These are phyloP conservation scores for Paramecium primaurelia DNA, from an alignment of 73 alveolate genomes.

Conservation along the genomic window DNA sequence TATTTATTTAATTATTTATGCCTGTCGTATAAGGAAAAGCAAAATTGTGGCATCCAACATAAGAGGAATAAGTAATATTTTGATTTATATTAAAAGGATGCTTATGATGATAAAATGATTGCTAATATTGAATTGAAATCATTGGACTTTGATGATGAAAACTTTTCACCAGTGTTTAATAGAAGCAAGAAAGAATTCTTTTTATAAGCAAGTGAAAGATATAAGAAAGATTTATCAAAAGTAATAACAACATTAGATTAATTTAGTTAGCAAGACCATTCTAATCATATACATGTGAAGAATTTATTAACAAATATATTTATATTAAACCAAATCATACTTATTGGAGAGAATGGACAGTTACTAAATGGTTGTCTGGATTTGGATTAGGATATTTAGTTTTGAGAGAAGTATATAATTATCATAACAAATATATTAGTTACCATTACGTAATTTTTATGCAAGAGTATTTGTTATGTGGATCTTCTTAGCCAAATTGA, in stretches of 20 bases:
- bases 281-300: constrained; percentile 4
- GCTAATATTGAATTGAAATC: constrained; percentile 60
- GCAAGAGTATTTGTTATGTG: constrained; percentile 64
- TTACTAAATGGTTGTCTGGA: constrained; percentile 50
- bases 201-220: constrained; percentile 43
- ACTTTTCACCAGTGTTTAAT: constrained; percentile 62
- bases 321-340: constrained; percentile 59
- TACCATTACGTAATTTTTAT: constrained; percentile 58
- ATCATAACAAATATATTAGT: neutral
- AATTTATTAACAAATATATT: constrained; percentile 36
- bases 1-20: constrained; percentile 11
- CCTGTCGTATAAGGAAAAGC: constrained; percentile 61
- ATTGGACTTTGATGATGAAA: constrained; percentile 60
- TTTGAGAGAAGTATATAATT: constrained; percentile 55
- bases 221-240: constrained; percentile 46
- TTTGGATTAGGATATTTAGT: constrained; percentile 58
- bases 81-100: constrained; percentile 28
- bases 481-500: constrained; percentile 50
- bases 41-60: constrained; percentile 56
- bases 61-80: constrained; percentile 56
- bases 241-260: neutral
- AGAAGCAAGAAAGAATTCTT: constrained; percentile 61
- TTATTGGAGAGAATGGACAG: constrained; percentile 62
- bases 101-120: constrained; percentile 63
- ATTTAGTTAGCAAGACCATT: constrained; percentile 53